Evolutionary conservation across 306 rosid genomes (phyloP).

Genomic region (Cyamopsis tetragonoloba): DNA sequence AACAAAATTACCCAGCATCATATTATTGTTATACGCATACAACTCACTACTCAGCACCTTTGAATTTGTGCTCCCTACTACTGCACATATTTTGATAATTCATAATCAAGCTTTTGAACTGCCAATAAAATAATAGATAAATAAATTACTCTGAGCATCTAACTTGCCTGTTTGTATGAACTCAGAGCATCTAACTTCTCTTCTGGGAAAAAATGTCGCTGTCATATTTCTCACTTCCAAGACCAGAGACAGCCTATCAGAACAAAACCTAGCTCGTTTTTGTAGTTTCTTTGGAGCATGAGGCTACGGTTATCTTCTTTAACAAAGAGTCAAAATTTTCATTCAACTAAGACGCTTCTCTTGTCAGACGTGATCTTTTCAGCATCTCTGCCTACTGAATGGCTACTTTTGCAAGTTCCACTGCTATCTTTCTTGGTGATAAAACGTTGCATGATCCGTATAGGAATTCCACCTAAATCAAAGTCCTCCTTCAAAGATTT

Average conservation of each 20-base stretch:
- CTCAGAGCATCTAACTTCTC: no score
- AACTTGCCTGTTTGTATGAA: neutral
- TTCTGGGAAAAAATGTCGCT: no score
- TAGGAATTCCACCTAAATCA: conserved; percentile 93
- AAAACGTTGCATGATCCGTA: conserved; percentile 76
- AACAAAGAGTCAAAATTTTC: conserved; percentile 1
- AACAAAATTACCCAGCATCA: no score
- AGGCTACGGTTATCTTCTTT: neutral
- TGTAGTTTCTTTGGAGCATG: neutral
- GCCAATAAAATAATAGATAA: neutral
- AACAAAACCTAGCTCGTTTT: neutral
- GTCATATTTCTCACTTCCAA: no score
- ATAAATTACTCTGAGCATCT: neutral
- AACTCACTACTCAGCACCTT: neutral
- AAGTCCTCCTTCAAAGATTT: conserved; percentile 93
- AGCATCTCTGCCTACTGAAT: conserved; percentile 23
- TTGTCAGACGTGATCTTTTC: conserved; percentile 61
- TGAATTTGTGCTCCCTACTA: neutral
- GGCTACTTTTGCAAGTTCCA: conserved; percentile 39
- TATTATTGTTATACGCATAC: neutral
- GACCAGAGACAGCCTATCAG: no score
- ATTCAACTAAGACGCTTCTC: conserved; percentile 44
- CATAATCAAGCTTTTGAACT: neutral
- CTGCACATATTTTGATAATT: neutral
- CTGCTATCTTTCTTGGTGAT: conserved; percentile 39